Base-by-base conservation (phyloP, 1,139 yeast species). In the Magnusiomyces clavatus region DNA sequence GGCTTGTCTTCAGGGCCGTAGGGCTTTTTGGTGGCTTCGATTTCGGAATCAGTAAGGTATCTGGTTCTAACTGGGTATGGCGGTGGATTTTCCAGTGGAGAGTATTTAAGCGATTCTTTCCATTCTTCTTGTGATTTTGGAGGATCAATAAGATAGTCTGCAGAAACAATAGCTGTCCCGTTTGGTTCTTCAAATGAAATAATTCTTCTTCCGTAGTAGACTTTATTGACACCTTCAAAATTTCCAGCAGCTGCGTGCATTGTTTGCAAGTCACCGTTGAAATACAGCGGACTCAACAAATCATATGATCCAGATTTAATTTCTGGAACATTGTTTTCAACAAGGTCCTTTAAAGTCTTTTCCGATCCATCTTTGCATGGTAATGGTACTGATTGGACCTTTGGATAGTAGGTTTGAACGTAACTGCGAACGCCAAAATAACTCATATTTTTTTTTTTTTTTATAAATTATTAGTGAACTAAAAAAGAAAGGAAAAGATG, bases 221-320 rank as follows among this genome's bases (percentile, higher is more conserved):
- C 81, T 49, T 73, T 73, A 61, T 81, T 81, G 29, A 64, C 66
- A 46, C 75, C 71, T 6, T 80, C 74, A 54, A 75, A 76, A 57
- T 81, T 78, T 11, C 80, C 79, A 43, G 75, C 71, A 4, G 83
- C 76, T 50, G 85, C 75, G 60, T 83, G 81, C 58, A 86, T 57
- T 1, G 95, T 86, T 69, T 89, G 97, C 43, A 87, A 69, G 31
- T 81, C 73, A 43, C 96, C 96, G 58, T 81, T 83, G 65, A 82
- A 83, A 40, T 84, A 68, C 3, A 74, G 67, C 6, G 94, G 92
- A 56, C 79, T 76, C 53, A 51, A 46, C 38, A 42, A 17, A n/a
- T 44, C 42, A 37, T 49, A 53, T 1, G 56, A 60, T 6, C 73
- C 72, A 48, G 76, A 64, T n/a, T 64, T 61, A 46, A 80, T 69